Evolutionary conservation across 495 filamentous ascomycete species (phyloP), one percentile per base, ranked within the genome.

Genomic region (Aeminium ludgeri): DNA sequence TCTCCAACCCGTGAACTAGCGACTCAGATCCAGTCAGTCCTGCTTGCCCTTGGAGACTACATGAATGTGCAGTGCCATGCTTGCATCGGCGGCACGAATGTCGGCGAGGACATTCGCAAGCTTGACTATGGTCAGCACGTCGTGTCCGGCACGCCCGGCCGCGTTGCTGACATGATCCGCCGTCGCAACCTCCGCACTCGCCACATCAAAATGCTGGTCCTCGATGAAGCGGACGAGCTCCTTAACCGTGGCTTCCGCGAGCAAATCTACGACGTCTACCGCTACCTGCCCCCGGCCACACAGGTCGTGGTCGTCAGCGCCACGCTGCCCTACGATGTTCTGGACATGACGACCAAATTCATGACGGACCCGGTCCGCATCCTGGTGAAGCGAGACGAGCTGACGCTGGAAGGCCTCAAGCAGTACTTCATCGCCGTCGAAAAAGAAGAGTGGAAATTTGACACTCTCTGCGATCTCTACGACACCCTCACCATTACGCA

Each of bases 31-130:
- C 89, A 96, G 58, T 91, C 84, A 34, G 89, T 99, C 39, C 76
- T 99, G 50, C 83, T 96, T 70, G 89, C 86, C 12, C 76, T 99
- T 20, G 89, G 89, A 37, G 89, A 99, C 58, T 99, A 91, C 68
- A 96, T 96, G 91, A 99, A 96, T 56, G 81, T 96, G 1, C 83
- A 99, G 61, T 96, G 91, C 63, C 89, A 99, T 53, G 86, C 89
- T 50, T 96, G 91, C 60, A 99, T 99, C 62, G 89, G 89, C 48
- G 89, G 89, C 23, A 99, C 89, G 45, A 94, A 87, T 55, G 82
- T 99, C 41, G 82, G 89, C 33, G 87, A 96, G 47, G 89, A 99
- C 61, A 95, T 96, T 52, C 79, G 83, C 62, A 91, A 87, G 57
- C 82, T 97, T 29, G 83, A 95, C 52, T 87, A 95, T 42, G 89